Percentiles rank a stretch among this genome's conserved stretches.
Conservation (phyloP, 768 basidiomycete genomes). For the Hysterangium stoloniferum region DNA sequence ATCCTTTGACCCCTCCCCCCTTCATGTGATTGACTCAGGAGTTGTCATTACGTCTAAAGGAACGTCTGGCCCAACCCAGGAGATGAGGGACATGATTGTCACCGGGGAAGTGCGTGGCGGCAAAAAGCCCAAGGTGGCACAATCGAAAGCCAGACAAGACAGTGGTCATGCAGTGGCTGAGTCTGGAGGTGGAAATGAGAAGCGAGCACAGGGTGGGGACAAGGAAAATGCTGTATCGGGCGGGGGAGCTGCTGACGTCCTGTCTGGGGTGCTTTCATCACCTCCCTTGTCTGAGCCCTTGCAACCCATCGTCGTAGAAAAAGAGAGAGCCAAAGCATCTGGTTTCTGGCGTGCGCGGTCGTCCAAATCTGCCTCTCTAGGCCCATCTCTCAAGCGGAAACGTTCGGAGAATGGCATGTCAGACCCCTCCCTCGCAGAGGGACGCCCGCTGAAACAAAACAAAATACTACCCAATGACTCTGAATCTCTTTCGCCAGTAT, state of each 20-base stretch:
- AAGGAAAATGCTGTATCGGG: slow-evolving; percentile 6
- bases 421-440: background rate
- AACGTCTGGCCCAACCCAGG: background rate
- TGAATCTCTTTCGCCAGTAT: background rate
- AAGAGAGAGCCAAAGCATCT: slow-evolving; percentile 3
- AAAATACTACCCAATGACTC: background rate
- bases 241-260: background rate
- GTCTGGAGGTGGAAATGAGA: slow-evolving; percentile 1
- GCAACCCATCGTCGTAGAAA: background rate
- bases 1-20: slow-evolving; percentile 4
- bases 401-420: background rate
- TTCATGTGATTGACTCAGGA: background rate
- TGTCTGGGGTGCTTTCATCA: background rate
- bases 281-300: background rate
- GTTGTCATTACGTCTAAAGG: too few relatives aligned
- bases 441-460: background rate
- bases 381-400: slow-evolving; percentile 3
- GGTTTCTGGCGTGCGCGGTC: slow-evolving; percentile 9
- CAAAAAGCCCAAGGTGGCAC: background rate
- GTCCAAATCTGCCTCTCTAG: background rate
- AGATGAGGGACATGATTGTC: background rate
- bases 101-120: background rate
- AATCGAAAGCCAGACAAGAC: background rate
- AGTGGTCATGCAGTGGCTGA: background rate
- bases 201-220: background rate